Evolutionary conservation across 257 asterid species (phyloP).

Genomic region (Solanum infundibuliforme): DNA sequence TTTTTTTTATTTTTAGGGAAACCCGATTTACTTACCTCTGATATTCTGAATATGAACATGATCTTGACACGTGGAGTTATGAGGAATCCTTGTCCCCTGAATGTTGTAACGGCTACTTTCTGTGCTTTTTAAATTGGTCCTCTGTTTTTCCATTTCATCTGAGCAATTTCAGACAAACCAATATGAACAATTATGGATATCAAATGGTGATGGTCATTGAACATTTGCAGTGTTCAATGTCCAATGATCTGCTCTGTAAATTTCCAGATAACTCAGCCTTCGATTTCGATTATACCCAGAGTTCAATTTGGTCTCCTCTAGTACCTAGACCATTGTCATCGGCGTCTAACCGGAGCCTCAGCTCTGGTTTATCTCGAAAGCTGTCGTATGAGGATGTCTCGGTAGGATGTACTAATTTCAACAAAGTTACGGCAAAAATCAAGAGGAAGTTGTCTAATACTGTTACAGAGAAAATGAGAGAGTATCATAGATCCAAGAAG

Average conservation of each 20-base stretch:
- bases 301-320: constrained; percentile 92
- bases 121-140: not conserved
- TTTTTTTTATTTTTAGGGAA: not conserved
- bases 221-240: constrained; percentile 68
- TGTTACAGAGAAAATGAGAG: constrained; percentile 22
- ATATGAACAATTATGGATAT: not conserved
- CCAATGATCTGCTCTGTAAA: constrained; percentile 57
- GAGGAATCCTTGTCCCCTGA: not conserved
- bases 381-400: constrained; percentile 21
- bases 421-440: constrained; percentile 30
- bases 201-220: constrained; percentile 50
- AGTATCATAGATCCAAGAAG: constrained; percentile 31
- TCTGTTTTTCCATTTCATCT: not conserved
- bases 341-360: not conserved
- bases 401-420: constrained; percentile 8
- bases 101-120: constrained; percentile 1
- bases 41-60: not conserved
- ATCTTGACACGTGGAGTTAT: not conserved
- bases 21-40: not conserved
- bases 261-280: constrained; percentile 81
- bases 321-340: constrained; percentile 27
- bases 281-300: constrained; percentile 82
- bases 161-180: not conserved
- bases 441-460: constrained; percentile 42
- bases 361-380: constrained; percentile 21